phyloP scores from a whole-genome alignment of 2,329 filamentous ascomycete genomes.

The Aureobasidium sp. region DNA sequence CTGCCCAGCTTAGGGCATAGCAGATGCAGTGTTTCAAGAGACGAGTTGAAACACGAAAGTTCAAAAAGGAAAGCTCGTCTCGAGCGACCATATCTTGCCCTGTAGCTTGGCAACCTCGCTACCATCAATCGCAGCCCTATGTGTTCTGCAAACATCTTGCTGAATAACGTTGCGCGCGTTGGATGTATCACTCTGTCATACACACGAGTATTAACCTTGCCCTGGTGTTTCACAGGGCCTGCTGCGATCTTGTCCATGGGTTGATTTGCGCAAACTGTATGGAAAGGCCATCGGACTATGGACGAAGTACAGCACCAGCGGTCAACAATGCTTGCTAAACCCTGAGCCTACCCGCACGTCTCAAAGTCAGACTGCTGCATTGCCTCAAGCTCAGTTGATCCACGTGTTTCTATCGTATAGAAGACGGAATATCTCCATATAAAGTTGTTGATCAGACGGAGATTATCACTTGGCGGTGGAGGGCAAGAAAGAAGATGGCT shows the following conservation, averaged over 20 bases:
- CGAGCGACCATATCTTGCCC: background rate
- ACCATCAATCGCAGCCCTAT: background rate
- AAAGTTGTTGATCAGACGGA: background rate
- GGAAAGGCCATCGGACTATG: no score
- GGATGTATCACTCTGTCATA: background rate
- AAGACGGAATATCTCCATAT: background rate
- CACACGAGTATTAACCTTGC: background rate
- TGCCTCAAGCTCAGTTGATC: background rate
- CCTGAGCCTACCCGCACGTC: background rate
- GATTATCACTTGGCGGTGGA: background rate
- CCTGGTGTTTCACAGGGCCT: background rate
- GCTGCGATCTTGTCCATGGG: background rate
- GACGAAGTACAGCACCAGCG: no score
- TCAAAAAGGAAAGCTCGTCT: background rate
- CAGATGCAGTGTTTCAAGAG: constrained; percentile 2
- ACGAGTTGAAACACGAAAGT: background rate
- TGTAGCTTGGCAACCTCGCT: background rate
- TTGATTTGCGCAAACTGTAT: background rate
- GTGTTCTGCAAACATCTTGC: no score
- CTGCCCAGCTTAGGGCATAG: background rate
- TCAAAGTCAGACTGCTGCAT: background rate
- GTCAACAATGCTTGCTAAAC: background rate
- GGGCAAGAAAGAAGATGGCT: background rate
- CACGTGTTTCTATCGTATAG: background rate
- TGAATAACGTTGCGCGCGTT: no score